Percentiles rank a stretch among this genome's conserved stretches.
These are phyloP conservation scores for Somion occarium DNA, from an alignment of 1,284 basidiomycete species.

Conservation along the genomic window DNA sequence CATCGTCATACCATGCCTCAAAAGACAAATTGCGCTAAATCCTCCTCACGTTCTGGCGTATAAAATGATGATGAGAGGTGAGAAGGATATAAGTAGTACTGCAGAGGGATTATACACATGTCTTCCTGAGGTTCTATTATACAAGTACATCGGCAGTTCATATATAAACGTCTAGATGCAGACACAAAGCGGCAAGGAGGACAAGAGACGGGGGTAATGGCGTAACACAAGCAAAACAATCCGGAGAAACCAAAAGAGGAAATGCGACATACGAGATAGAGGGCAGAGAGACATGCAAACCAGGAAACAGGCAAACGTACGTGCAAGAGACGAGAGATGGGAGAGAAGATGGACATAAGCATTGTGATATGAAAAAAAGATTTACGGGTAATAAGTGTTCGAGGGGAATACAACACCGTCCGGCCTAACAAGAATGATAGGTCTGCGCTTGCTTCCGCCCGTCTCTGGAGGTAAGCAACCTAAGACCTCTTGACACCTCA, in stretches of 20 bases:
- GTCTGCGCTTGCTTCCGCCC: constrained; percentile 57
- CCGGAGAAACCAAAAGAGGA: constrained; percentile 8
- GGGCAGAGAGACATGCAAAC: constrained; percentile 11
- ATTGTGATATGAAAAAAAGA: constrained; percentile 9
- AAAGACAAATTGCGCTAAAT: neutral
- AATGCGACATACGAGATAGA: constrained; percentile 12
- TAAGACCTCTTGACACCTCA: constrained; percentile 85
- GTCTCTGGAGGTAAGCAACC: constrained; percentile 71
- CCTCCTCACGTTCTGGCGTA: neutral
- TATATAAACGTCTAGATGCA: constrained; percentile 8
- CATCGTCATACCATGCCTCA: neutral
- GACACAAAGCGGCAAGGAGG: constrained; percentile 3
- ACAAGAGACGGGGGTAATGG: constrained; percentile 1
- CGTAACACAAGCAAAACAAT: neutral
- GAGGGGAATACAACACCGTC: constrained; percentile 94
- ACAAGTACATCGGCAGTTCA: constrained; percentile 23
- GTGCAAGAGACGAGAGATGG: constrained; percentile 9
- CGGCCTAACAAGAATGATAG: constrained; percentile 80
- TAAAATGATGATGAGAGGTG: neutral
- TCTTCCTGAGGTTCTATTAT: constrained; percentile 15
- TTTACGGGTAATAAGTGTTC: constrained; percentile 68
- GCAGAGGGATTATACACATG: constrained; percentile 1
- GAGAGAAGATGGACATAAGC: constrained; percentile 4
- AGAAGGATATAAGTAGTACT: neutral
- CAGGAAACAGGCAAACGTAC: constrained; percentile 10